Conservation (phyloP, 257 asterid species). For the Solanum corneliomulleri region DNA sequence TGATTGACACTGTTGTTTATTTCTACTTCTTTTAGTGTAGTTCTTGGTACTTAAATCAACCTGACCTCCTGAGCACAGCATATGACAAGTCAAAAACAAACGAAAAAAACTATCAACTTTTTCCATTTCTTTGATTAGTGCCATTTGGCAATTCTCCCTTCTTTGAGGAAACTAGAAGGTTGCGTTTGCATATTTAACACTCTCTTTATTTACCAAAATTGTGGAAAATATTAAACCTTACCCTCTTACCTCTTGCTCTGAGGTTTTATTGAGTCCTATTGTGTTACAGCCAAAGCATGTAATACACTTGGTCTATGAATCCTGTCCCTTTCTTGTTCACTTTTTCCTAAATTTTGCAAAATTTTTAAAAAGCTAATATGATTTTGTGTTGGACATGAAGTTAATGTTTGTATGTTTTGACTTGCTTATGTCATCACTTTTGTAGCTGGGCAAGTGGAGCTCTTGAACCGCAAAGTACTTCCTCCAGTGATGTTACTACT, state of each 20-base stretch:
- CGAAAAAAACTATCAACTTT: not conserved
- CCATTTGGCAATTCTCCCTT: not conserved
- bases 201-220: not conserved
- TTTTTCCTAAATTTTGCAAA: not conserved
- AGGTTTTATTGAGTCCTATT: not conserved
- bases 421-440: not conserved
- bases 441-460: slow-evolving; percentile 98
- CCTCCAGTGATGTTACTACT: slow-evolving; percentile 37
- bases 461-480: slow-evolving; percentile 66
- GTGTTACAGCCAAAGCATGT: not conserved
- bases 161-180: not conserved
- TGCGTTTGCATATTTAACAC: not conserved
- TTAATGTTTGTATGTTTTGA: not conserved
- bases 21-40: not conserved
- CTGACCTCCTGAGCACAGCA: not conserved
- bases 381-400: not conserved
- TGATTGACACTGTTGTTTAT: not conserved
- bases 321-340: not conserved
- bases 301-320: not conserved
- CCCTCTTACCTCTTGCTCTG: not conserved
- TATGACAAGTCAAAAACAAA: not conserved
- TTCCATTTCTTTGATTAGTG: not conserved
- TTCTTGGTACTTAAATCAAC: not conserved
- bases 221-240: not conserved
- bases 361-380: not conserved